Evolutionary conservation across 805 yeast species (phyloP), one percentile per base, ranked within the genome.

Genomic region (Lipomyces kockii): DNA sequence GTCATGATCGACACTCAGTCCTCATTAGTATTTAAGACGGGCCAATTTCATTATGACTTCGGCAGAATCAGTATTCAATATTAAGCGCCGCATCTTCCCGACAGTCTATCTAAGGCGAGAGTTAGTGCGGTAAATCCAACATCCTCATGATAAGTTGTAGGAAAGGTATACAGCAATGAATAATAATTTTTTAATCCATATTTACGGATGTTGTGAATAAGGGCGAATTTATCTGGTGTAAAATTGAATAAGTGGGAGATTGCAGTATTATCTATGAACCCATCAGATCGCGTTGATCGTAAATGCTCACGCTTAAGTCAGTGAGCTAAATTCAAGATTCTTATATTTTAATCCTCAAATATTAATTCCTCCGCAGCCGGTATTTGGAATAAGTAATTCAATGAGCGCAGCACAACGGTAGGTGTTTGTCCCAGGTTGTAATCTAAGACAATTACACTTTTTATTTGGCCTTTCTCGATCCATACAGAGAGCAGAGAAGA

Each of bases 331-430:
- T n/a, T n/a, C n/a, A n/a, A n/a, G n/a, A n/a, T n/a, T n/a, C n/a
- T n/a, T n/a, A n/a, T n/a, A n/a, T n/a, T n/a, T n/a, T n/a, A n/a
- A n/a, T n/a, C n/a, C n/a, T n/a, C 27, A 67, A 52, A 57, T 34
- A 12, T 37, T 53, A 57, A 62, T 39, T 37, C 72, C 54, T 7
- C 70, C 66, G 29, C 65, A 58, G 1, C 74, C 74, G 3, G 32
- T 72, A 2, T 55, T 72, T n/a, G 74, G 65, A 2, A 46, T 72
- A 25, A 74, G 74, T 20, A 74, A 72, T 56, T 72, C 74, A 2
- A 60, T 72, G 12, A 74, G 74, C n/a, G 74, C 72, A 32, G 67
- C 60, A 7, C 39, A 58, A 2, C 57, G 61, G 37, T 35, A 35
- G 12, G 37, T 35, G 9, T 12, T 37, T 27, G 37, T 35, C 12